phyloP scores from a whole-genome alignment of 2,329 filamentous ascomycete species.

The Intubia oerlemansii region DNA sequence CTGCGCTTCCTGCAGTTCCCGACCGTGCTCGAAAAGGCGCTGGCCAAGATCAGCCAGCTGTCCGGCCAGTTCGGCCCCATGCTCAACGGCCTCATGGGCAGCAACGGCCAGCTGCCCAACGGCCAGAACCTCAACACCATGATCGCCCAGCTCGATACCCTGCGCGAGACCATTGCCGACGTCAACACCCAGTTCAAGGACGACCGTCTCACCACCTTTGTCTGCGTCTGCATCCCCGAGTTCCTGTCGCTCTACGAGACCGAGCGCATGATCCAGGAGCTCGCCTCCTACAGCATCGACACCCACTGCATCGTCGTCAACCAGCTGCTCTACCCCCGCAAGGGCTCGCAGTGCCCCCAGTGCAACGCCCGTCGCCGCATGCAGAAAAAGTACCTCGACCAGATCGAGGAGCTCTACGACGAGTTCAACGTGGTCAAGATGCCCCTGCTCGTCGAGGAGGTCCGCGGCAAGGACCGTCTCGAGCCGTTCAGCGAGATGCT shows the following conservation, averaged over 20 bases:
- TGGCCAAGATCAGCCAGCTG: slow-evolving; percentile 91
- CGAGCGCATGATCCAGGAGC: slow-evolving; percentile 98
- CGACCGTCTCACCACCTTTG: slow-evolving; percentile 83
- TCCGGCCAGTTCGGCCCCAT: slow-evolving; percentile 90
- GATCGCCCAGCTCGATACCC: slow-evolving; percentile 80
- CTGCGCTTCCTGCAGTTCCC: slow-evolving; percentile 97
- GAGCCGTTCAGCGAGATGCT: slow-evolving; percentile 82
- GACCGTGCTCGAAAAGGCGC: slow-evolving; percentile 89
- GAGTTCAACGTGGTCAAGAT: slow-evolving; percentile 99
- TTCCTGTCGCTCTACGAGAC: slow-evolving; percentile 96
- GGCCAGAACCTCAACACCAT: slow-evolving; percentile 86
- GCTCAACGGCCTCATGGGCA: slow-evolving; percentile 78
- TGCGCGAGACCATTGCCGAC: slow-evolving; percentile 82
- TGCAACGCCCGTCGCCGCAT: slow-evolving; percentile 89
- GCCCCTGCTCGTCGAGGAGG: slow-evolving; percentile 88
- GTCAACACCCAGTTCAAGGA: slow-evolving; percentile 99
- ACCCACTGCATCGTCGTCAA: slow-evolving; percentile 97
- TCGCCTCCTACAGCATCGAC: slow-evolving; percentile 82
- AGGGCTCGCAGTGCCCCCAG: slow-evolving; percentile 74
- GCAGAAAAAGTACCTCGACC: slow-evolving; percentile 98
- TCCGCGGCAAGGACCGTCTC: slow-evolving; percentile 81
- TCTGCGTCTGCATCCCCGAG: slow-evolving; percentile 95
- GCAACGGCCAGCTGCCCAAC: slow-evolving; percentile 52
- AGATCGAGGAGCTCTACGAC: slow-evolving; percentile 96
- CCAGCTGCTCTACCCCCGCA: slow-evolving; percentile 82